A percentile compares a stretch with the other conserved stretches of the same genome.
Conservation (phyloP, 768 basidiomycete species). For the Tulasnella sp. region DNA sequence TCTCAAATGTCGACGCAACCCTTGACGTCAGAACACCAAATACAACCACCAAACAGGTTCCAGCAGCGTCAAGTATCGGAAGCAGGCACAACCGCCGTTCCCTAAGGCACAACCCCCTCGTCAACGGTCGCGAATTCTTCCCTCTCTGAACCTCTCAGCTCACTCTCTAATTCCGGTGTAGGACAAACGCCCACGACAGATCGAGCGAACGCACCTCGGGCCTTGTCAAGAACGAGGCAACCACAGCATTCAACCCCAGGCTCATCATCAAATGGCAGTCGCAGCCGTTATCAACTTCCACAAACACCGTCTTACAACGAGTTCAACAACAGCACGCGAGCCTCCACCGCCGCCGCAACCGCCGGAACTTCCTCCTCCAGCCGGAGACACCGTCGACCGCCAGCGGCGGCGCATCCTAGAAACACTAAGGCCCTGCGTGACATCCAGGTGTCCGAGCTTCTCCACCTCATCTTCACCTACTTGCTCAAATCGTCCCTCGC, state of each 20-base stretch:
- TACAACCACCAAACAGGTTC: not conserved
- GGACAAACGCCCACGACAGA: not conserved
- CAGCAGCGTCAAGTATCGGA: no score
- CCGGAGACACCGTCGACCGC: not conserved
- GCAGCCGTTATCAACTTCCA: not conserved
- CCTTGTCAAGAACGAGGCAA: not conserved
- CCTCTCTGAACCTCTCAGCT: not conserved
- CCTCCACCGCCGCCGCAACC: not conserved
- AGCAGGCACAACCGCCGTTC: no score
- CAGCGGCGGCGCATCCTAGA: not conserved
- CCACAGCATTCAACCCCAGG: not conserved
- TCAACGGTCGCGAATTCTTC: not conserved
- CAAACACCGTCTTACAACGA: not conserved
- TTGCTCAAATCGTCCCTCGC: not conserved
- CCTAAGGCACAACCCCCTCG: no score
- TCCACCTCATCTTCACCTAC: constrained; percentile 4
- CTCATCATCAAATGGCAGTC: not conserved
- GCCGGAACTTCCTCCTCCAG: not conserved
- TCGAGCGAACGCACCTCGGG: not conserved
- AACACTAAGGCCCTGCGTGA: not conserved
- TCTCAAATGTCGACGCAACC: not conserved
- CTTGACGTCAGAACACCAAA: not conserved
- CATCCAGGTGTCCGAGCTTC: constrained; percentile 2
- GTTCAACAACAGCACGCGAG: not conserved
- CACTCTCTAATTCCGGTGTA: not conserved